Base-by-base conservation (phyloP, 345 rosid species). In the Lepidium africanum region DNA sequence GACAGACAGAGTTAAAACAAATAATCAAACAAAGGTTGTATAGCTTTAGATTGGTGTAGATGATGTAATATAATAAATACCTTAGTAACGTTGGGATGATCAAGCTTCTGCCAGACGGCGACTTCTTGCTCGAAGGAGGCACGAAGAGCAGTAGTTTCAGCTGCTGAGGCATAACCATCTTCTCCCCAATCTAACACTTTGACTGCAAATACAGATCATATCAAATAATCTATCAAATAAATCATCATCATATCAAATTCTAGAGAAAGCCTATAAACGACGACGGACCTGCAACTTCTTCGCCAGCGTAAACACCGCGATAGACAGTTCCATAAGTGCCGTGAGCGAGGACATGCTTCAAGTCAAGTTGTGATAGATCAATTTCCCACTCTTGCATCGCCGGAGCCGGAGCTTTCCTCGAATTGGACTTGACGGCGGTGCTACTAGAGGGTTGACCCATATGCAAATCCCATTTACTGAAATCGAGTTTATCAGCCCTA, bases 41-140 rank as follows among this genome's bases (percentile, higher is more conserved):
- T 65, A 3, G 7, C 25, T 33, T 33, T 23, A 6, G 42, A 6
- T 2, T 36, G 46, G 27, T 9, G 47, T 40, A 32, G 59, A 71
- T 10, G 69, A 27, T 48, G 19, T 9, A 10, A 16, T 21, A n/a
- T n/a, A n/a, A n/a, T 5, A 21, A 10, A 49, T 25, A 87, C 96
- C 81, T 84, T 89, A 10, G 96, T 87, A 27, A 89, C 93, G 63
- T 89, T 89, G 49, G 85, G 87, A 73, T 89, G 87, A 84, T 85
- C 85, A 71, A 89, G 93, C 81, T 89, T 89, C 76, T 89, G 86
- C 93, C 96, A 89, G 68, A 89, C 93, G 65, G 89, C 92, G 64
- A 89, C 96, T 80, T 89, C 96, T 80, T 89, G 87, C 66, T 61
- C 83, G 63, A 89, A 89, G 75, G 96, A 84, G 67, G 87, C 58